phyloP scores from a whole-genome alignment of 2,329 filamentous ascomycete genomes.

The Zelopaecilomyces penicillatus region DNA sequence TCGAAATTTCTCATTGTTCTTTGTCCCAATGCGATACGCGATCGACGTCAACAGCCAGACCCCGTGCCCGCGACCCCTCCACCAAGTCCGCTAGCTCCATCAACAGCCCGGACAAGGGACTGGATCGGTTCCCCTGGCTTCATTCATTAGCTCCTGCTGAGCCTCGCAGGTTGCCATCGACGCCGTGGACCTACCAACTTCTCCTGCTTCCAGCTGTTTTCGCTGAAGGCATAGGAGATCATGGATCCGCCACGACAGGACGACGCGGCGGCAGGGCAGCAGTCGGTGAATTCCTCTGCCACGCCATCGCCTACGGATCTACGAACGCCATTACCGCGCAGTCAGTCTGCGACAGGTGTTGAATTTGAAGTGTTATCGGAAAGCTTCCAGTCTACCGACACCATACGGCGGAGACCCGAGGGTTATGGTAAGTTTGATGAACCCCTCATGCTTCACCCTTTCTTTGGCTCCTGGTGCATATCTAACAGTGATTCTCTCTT shows the following conservation, averaged over 20 bases:
- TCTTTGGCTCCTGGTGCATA: background rate
- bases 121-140: slow-evolving; percentile 3
- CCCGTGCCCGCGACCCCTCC: slow-evolving; percentile 10
- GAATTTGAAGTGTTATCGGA: slow-evolving; percentile 41
- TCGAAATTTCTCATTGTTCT: background rate
- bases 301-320: slow-evolving; percentile 43
- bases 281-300: slow-evolving; percentile 27
- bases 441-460: background rate
- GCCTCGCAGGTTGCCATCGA: slow-evolving; percentile 2
- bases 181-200: slow-evolving; percentile 5
- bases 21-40: background rate
- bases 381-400: slow-evolving; percentile 52
- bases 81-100: slow-evolving; percentile 9
- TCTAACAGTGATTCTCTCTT: slow-evolving; percentile 2
- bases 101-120: slow-evolving; percentile 4
- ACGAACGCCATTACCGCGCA: slow-evolving; percentile 29
- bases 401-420: slow-evolving; percentile 50
- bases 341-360: slow-evolving; percentile 26
- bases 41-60: slow-evolving; percentile 7
- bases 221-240: slow-evolving; percentile 8
- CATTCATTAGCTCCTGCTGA: slow-evolving; percentile 1
- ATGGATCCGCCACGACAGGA: slow-evolving; percentile 37
- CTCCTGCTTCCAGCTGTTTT: background rate
- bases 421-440: slow-evolving; percentile 41
- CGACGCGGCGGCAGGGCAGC: slow-evolving; percentile 26